These are phyloP conservation scores for Cladochytrium replicatum DNA, from an alignment of 192 early-diverging fungal genomes.

Conservation along the genomic window DNA sequence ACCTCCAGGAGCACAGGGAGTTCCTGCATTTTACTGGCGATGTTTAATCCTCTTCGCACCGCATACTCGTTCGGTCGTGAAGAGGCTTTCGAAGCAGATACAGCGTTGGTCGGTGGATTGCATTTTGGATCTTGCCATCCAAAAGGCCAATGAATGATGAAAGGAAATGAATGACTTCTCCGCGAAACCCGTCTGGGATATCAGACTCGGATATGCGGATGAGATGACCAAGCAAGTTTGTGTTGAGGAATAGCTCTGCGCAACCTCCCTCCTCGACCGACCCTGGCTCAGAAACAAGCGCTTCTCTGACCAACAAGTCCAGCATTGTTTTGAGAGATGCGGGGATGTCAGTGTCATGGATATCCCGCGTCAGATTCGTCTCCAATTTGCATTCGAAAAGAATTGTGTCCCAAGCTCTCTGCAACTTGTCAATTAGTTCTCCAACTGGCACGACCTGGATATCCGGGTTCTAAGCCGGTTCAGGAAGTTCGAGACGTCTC, in stretches of 20 bases:
- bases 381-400: slow-evolving; percentile 17
- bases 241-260: slow-evolving; percentile 82
- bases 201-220: slow-evolving; percentile 70
- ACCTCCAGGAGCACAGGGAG: slow-evolving; percentile 62
- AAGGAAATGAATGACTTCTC: slow-evolving; percentile 68
- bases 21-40: slow-evolving; percentile 72
- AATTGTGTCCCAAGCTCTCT: slow-evolving; percentile 12
- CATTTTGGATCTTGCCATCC: slow-evolving; percentile 80
- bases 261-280: slow-evolving; percentile 68
- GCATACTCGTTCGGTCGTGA: too few relatives aligned
- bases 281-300: slow-evolving; percentile 53
- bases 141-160: slow-evolving; percentile 72
- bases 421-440: too few relatives aligned
- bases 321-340: slow-evolving; percentile 67
- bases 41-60: slow-evolving; percentile 64
- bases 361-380: slow-evolving; percentile 23
- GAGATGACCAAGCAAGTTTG: slow-evolving; percentile 65
- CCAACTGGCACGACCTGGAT: too few relatives aligned
- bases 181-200: slow-evolving; percentile 66
- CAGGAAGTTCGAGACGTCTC: too few relatives aligned
- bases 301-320: slow-evolving; percentile 82
- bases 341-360: slow-evolving; percentile 71
- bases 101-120: slow-evolving; percentile 77
- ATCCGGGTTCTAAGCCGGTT: too few relatives aligned
- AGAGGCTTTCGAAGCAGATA: too few relatives aligned